Conservation (phyloP, 495 filamentous ascomycete genomes). For the Thozetella sp. region DNA sequence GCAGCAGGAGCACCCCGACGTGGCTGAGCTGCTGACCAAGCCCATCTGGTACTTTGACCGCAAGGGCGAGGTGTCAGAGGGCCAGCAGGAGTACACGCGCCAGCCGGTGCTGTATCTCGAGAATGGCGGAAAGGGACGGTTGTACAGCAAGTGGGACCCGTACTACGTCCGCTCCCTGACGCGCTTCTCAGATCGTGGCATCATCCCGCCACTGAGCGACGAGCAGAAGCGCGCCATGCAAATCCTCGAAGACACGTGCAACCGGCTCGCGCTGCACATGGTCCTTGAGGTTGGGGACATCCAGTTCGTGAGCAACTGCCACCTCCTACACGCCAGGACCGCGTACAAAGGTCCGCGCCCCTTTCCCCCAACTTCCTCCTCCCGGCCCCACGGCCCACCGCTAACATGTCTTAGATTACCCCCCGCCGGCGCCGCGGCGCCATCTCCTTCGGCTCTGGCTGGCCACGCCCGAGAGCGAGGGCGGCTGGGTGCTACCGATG, state of each 20-base stretch:
- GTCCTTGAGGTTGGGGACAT: conserved; percentile 79
- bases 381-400: conserved; percentile 1
- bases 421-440: conserved; percentile 59
- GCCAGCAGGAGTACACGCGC: conserved; percentile 76
- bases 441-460: conserved; percentile 90
- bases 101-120: conserved; percentile 76
- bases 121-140: conserved; percentile 37
- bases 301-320: conserved; percentile 72
- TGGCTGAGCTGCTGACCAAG: conserved; percentile 70
- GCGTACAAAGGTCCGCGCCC: conserved; percentile 48
- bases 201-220: conserved; percentile 66
- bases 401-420: conserved; percentile 50
- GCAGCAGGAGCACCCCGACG: conserved; percentile 74
- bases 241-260: conserved; percentile 69
- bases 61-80: conserved; percentile 79
- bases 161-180: conserved; percentile 72
- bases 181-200: conserved; percentile 65
- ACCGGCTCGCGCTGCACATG: conserved; percentile 71
- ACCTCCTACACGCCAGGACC: conserved; percentile 71
- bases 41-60: conserved; percentile 95
- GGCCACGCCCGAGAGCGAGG: conserved; percentile 76
- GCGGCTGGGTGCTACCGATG: conserved; percentile 84
- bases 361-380: not conserved
- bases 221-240: conserved; percentile 65
- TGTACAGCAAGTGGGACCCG: conserved; percentile 74